Base-by-base conservation (phyloP, 1,284 basidiomycete species). In the Ustilago cynodontis region DNA sequence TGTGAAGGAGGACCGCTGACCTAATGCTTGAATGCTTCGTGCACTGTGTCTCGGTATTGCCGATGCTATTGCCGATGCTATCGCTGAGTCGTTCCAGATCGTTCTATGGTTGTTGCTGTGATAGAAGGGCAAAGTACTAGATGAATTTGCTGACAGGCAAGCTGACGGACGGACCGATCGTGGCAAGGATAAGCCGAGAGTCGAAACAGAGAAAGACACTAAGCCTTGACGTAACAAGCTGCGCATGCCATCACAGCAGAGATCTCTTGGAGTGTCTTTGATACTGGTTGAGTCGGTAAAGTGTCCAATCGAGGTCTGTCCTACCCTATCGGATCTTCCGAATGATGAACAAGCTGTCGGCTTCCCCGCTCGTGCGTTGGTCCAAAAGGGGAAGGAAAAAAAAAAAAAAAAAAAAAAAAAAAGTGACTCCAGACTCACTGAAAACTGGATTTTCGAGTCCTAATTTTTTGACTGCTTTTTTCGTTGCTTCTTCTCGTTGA, bases 181-280 rank as follows among this genome's bases (percentile, higher is more conserved):
- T 11, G 39, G 10, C 11, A 37, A 37, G 58, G 53, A 24, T 57
- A 10, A 31, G 52, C 59, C 61, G 47, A 57, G 22, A 31, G 20
- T 6, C 20, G n/a, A 59, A 20, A 41, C 41, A 9, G 26, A 22
- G 20, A 16, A 41, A 14, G 24, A 11, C 22, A 35, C 41, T 16
- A 55, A 45, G 11, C 37, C 13, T n/a, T 60, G 28, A 26, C 18
- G 29, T n/a, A 37, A 22, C 33, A 18, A n/a, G 28, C 26, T 55
- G 29, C 60, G 56, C 67, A 70, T 70, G 22, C 67, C 67, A 58
- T 70, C n/a, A n/a, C 59, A 37, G 35, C 35, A 37, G 35, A 37
- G 35, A 13, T 37, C 14, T 37, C 9, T 3, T 3, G 14, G 35
- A 37, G 35, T 10, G 35, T 14, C 9, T 37, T 14, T 16, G 35